Conservation (phyloP, 2,329 filamentous ascomycete genomes). For the Phialocephala subalpina region DNA sequence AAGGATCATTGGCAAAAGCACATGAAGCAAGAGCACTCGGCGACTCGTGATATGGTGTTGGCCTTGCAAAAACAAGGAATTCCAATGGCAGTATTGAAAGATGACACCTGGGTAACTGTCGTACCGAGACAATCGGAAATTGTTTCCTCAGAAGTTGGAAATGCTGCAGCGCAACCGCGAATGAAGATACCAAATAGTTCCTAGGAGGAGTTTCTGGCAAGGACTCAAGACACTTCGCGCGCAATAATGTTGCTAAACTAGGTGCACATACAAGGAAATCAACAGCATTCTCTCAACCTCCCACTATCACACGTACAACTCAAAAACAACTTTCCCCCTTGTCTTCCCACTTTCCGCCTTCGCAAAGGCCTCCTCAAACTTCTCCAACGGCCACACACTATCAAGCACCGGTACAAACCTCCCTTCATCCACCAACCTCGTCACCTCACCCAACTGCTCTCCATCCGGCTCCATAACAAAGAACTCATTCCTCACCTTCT, state of each 20-base stretch:
- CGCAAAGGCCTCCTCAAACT: neutral
- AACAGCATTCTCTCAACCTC: neutral
- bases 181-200: too few species aligned
- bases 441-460: neutral
- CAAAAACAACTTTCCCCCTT: neutral
- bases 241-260: too few species aligned
- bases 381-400: neutral
- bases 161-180: too few species aligned
- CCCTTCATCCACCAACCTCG: neutral
- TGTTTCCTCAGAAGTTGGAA: too few species aligned
- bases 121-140: too few species aligned
- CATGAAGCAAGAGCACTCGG: slow-evolving; percentile 15
- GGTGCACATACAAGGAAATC: neutral
- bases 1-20: slow-evolving; percentile 28
- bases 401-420: neutral
- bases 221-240: too few species aligned
- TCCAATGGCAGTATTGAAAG: slow-evolving; percentile 17
- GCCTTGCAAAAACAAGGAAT: slow-evolving; percentile 15
- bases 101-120: slow-evolving; percentile 13
- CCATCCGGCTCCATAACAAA: slow-evolving; percentile 2
- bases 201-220: too few species aligned
- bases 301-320: neutral
- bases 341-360: neutral
- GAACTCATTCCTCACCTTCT: neutral
- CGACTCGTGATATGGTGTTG: neutral